Conservation (phyloP, 345 rosid genomes). For the Eutrema japonicum region DNA sequence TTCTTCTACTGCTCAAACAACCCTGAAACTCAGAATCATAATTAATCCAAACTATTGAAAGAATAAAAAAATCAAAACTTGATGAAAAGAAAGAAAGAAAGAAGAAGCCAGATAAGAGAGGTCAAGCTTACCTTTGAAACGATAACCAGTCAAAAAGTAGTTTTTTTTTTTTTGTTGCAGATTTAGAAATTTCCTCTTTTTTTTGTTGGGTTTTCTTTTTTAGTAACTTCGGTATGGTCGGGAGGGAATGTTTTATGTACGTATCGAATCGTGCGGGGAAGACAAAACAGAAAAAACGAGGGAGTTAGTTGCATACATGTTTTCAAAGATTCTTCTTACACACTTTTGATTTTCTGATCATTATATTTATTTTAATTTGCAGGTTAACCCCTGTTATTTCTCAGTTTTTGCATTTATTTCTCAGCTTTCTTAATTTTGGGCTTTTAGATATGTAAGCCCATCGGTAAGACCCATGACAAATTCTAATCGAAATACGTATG, state of each 20-base stretch:
- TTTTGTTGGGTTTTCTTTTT: neutral
- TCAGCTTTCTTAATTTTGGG: neutral
- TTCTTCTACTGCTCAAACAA: neutral
- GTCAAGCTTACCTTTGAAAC: conserved; percentile 45
- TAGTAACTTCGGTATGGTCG: conserved; percentile 19
- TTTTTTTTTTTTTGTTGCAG: conserved; percentile 18
- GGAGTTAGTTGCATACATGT: conserved; percentile 39
- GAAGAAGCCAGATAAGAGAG: conserved; percentile 19
- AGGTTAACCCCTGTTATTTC: neutral
- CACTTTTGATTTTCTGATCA: conserved; percentile 8
- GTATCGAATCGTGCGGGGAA: conserved; percentile 45
- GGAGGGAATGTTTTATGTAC: conserved; percentile 31
- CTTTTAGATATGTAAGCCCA: neutral
- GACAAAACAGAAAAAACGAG: conserved; percentile 35
- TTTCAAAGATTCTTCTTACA: neutral
- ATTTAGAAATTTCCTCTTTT: conserved; percentile 23
- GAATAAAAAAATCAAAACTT: neutral
- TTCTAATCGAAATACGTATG: neutral
- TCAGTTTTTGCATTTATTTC: neutral
- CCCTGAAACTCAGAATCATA: conserved; percentile 20
- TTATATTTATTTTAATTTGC: neutral
- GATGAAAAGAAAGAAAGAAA: conserved; percentile 11
- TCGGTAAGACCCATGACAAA: neutral
- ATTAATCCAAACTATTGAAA: neutral
- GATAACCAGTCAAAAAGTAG: conserved; percentile 39